Base-by-base conservation (phyloP, 331 rosid species). In the Dryas integrifolia region DNA sequence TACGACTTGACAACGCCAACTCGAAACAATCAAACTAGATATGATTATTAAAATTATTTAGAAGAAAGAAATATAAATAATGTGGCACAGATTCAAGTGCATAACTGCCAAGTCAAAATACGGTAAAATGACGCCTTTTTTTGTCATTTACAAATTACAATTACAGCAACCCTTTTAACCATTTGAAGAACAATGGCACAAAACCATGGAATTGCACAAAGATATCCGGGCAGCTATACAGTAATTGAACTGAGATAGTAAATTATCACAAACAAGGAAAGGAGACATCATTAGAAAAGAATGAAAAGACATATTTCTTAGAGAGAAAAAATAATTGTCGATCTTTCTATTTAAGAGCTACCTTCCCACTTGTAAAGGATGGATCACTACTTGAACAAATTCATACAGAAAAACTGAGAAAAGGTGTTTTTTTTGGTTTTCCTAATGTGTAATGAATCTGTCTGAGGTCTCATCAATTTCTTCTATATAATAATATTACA, bases 401-500 rank as follows among this genome's bases (percentile, higher is more conserved):
- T 77, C 73, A 62, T 59, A 74, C 67, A 80, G 75, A 76, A 69
- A 51, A 73, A 70, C 78, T 78, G 67, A 64, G 41, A 74, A n/a
- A 69, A 74, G 21, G 18, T 9, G 26, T n/a, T n/a, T 38, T 8
- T 51, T 61, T 58, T 1, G 0, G 2, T 30, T 73, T 66, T 79
- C 82, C 87, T 81, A 76, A 39, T 44, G 77, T 67, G 79, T 68
- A 70, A 75, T 30, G 65, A 77, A 70, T 58, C 76, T 70, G 77
- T 76, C 72, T 57, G 77, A 79, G 51, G 74, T 77, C 84, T 83
- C 80, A 75, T 77, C 65, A 58, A 86, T 75, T 76, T 70, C 81
- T 0, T 75, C 82, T 83, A 82, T 79, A 67, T 60, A 58, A 44
- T 74, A 75, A 70, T 75, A 86, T 76, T 85, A 88, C 91, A 90